Evolutionary conservation across 192 early-diverging fungal genomes (phyloP).

Genomic region (Entomortierella lignicola): DNA sequence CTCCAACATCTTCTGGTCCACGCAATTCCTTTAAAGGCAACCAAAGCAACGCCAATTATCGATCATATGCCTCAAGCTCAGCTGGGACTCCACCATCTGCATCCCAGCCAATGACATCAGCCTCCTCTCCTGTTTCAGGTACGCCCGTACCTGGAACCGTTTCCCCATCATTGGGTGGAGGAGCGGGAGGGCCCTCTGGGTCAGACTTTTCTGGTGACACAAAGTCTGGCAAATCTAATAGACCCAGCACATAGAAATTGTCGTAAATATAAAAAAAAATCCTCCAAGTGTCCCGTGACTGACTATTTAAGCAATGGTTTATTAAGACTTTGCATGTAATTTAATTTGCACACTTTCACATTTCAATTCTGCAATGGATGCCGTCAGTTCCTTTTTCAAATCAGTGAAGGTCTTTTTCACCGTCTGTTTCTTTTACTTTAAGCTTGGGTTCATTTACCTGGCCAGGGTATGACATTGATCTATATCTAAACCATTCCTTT

Average conservation of each 20-base stretch:
- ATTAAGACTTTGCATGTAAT: too few relatives aligned
- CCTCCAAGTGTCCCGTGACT: too few relatives aligned
- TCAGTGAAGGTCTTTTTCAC: slow-evolving; percentile 30
- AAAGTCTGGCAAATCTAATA: neutral
- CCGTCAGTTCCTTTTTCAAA: too few relatives aligned
- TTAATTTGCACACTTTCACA: neutral
- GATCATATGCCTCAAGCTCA: slow-evolving; percentile 4
- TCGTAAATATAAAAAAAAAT: neutral
- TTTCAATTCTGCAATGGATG: too few relatives aligned
- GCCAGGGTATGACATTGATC: slow-evolving; percentile 17
- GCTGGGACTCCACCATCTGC: slow-evolving; percentile 8
- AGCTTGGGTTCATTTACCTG: slow-evolving; percentile 42
- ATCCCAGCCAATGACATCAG: neutral
- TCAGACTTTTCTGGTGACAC: neutral
- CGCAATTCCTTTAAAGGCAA: slow-evolving; percentile 17
- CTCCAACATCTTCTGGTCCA: neutral
- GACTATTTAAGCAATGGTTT: too few relatives aligned
- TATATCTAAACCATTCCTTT: neutral
- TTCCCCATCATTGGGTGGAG: neutral
- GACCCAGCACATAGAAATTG: neutral
- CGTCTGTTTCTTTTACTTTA: slow-evolving; percentile 41
- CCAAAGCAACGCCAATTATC: slow-evolving; percentile 7
- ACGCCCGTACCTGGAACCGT: neutral
- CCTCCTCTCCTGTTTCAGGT: neutral
- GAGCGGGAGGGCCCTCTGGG: neutral